Conservation (phyloP, 2,329 filamentous ascomycete species). For the Chalaropsis ovoidea region DNA sequence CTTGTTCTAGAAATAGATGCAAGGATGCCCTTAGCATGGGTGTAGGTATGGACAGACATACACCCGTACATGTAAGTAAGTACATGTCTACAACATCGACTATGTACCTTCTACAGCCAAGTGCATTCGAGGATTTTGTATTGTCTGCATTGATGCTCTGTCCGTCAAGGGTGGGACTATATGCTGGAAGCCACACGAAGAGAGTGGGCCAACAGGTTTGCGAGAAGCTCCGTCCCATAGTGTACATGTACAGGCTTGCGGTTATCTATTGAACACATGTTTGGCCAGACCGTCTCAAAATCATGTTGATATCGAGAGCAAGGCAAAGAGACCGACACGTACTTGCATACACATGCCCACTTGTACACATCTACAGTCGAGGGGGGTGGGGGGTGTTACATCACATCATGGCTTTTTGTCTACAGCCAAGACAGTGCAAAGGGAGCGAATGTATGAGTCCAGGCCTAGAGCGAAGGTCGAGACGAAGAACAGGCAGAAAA, state of each 20-base stretch:
- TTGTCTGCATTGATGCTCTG: neutral
- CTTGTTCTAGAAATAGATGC: slow-evolving; percentile 9
- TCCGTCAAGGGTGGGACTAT: neutral
- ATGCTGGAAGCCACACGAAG: neutral
- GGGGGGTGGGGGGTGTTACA: neutral
- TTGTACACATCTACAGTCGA: neutral
- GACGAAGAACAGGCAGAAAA: neutral
- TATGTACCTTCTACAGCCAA: neutral
- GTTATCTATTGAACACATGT: too few species aligned
- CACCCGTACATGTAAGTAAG: neutral
- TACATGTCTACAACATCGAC: neutral
- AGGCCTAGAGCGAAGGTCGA: neutral
- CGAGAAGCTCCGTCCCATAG: too few species aligned
- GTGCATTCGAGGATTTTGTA: neutral
- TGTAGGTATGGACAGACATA: neutral
- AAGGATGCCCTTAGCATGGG: neutral
- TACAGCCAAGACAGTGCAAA: neutral
- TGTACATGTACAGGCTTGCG: too few species aligned
- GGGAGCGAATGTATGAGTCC: neutral
- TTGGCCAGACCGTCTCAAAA: too few species aligned
- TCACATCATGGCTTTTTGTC: neutral
- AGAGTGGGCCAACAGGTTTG: neutral
- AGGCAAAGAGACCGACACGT: neutral
- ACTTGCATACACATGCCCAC: neutral
- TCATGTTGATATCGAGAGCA: neutral